These are phyloP conservation scores for Mycosphaerelloides madeirae DNA, from an alignment of 2,329 filamentous ascomycete species.

Conservation along the genomic window DNA sequence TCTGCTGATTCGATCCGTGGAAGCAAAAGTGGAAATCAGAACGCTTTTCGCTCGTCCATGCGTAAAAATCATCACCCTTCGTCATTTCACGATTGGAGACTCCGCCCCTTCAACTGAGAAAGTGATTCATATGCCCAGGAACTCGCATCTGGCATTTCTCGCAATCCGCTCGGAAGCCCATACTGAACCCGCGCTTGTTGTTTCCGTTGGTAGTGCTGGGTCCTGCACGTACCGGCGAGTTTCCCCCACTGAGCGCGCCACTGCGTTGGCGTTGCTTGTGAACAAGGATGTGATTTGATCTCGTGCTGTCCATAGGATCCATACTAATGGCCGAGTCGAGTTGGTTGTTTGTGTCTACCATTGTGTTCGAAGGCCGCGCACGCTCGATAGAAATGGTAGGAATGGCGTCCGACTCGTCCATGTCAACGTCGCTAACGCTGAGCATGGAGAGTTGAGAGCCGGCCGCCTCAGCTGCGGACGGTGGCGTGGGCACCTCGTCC, in stretches of 20 bases:
- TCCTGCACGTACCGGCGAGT: slow-evolving; percentile 20
- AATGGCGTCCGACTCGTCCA: slow-evolving; percentile 24
- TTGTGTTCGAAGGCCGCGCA: slow-evolving; percentile 12
- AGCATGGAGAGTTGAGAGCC: slow-evolving; percentile 34
- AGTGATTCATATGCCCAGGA: slow-evolving; percentile 42
- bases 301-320: slow-evolving; percentile 20
- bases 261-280: slow-evolving; percentile 34
- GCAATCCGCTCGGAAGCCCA: slow-evolving; percentile 48
- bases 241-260: slow-evolving; percentile 31
- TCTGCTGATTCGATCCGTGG: neutral
- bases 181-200: slow-evolving; percentile 38
- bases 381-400: slow-evolving; percentile 24
- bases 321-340: slow-evolving; percentile 15
- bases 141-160: slow-evolving; percentile 45
- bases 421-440: slow-evolving; percentile 34
- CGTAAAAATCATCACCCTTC: neutral
- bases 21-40: neutral
- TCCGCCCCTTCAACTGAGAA: neutral
- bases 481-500: slow-evolving; percentile 33
- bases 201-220: slow-evolving; percentile 2
- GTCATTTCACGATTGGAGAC: neutral
- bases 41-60: slow-evolving; percentile 15
- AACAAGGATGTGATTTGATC: slow-evolving; percentile 23
- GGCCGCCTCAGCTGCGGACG: slow-evolving; percentile 30
- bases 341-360: slow-evolving; percentile 5